Evolutionary conservation across 1,284 basidiomycete species (phyloP), one percentile per base, ranked within the genome.

Genomic region (Cutaneotrichosporon mucoides): DNA sequence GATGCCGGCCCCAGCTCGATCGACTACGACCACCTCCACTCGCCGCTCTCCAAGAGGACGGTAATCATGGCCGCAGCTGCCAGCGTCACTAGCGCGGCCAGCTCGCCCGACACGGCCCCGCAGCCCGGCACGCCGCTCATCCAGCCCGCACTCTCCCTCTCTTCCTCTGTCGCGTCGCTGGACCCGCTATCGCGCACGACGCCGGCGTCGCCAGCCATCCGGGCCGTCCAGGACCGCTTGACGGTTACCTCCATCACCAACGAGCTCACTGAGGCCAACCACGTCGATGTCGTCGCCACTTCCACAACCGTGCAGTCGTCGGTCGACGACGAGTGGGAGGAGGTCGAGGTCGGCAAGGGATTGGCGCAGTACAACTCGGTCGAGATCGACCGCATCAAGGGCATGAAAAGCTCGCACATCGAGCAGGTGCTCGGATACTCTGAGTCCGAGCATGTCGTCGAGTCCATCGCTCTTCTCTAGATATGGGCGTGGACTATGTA

Each of bases 371-470:
- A 97, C 74, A 98, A 96, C 72, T 95, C 89, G 46, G 87, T 86
- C 46, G 94, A 98, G 76, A 93, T 97, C 64, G 83, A 85, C 57
- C 84, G 87, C 61, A 88, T 98, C 61, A 94, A 91, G 75, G 94
- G 95, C 1, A 73, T 90, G 69, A 90, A 92, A 75, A 95, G 94
- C 68, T 87, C 90, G 0, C 84, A 90, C 60, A 88, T 98, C 46
- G 81, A 87, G 12, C 84, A 87, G 63, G 73, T 92, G 8, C 79
- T 99, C 43, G 95, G 92, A 0, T 97, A 97, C 76, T 90, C 89
- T 15, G 95, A 98, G 73, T 91, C 91, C 40, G 93, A 97, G 72
- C 92, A 98, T 79, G 90, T 98, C 41, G 94, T 96, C 4, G 95
- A 98, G 70, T 90, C 91, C 68, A 87, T 95, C 67, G 73, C 70